Base-by-base conservation (phyloP, 73 alveolate genomes). In the Tetrahymena thermophila region DNA sequence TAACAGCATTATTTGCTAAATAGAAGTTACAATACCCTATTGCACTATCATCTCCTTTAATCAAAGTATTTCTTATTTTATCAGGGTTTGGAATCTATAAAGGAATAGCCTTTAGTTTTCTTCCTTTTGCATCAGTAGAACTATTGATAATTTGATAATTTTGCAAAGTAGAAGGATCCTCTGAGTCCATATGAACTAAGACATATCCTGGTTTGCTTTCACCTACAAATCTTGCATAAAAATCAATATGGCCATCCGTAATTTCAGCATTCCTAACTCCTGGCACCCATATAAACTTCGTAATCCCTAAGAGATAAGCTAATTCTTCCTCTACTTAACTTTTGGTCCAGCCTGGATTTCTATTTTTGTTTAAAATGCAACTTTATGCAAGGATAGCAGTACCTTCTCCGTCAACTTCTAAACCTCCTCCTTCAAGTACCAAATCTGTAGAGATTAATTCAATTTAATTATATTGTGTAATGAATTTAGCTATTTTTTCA, bases 361-460 rank as follows among this genome's bases (percentile, higher is more conserved):
- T 94, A 93, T 93, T 95, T 23, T 57, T 35, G 85, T 93, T 95
- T 84, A 95, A 35, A 10, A 95, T 94, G 28, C 96, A 95, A 94
- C 96, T 93, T 37, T 94, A 93, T 11, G 97, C 94, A 56, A 93
- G 40, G 89, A 95, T 35, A 25, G 97, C 97, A 0, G 97, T 95
- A 5, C 97, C 97, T 42, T 95, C 97, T 37, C 97, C 97, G 14
- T 95, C 97, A 42, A 95, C 97, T 93, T 95, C 96, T 57, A 93
- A 55, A 35, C 96, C 58, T 3, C 96, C 97, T 35, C 97, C 97
- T 37, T 95, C 96, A 94, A 93, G 85, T 34, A 93, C 94, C 34
- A 95, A 19, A 34, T 43, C 42, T 31, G 97, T 93, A 25, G 56
- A 8, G 43, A 95, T 83, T 25, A 85, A 40, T 4, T 85, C n/a